These are phyloP conservation scores for Piromyces sp. DNA, from an alignment of 192 early-diverging fungal genomes.

Conservation along the genomic window DNA sequence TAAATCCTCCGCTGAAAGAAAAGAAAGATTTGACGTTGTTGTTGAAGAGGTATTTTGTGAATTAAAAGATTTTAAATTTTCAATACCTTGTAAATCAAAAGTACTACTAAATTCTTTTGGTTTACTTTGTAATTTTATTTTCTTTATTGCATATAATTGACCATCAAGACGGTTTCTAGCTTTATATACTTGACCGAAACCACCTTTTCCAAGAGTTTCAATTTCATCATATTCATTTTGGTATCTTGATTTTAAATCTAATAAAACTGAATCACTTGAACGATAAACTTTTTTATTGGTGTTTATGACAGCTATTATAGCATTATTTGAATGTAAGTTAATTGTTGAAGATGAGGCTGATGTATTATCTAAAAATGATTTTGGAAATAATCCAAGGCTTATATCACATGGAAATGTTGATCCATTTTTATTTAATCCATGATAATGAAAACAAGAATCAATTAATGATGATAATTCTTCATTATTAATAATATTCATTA, in stretches of 20 bases:
- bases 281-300: background rate
- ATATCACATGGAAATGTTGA: background rate
- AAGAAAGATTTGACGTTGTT: background rate
- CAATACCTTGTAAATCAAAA: background rate
- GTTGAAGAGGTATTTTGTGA: background rate
- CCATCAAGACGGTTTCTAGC: slow-evolving; percentile 19
- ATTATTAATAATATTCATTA: background rate
- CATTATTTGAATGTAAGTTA: background rate
- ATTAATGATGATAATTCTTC: background rate
- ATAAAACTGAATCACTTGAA: background rate
- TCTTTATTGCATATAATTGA: slow-evolving; percentile 31
- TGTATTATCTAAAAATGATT: background rate
- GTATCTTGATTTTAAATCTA: background rate
- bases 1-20: slow-evolving; percentile 4
- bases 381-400: background rate
- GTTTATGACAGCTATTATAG: background rate
- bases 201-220: slow-evolving; percentile 50
- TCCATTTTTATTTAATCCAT: background rate
- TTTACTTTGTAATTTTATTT: slow-evolving; percentile 17
- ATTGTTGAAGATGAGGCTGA: background rate
- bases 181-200: slow-evolving; percentile 22
- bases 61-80: background rate
- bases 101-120: slow-evolving; percentile 7
- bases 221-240: slow-evolving; percentile 28
- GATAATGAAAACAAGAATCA: background rate